Base-by-base conservation (phyloP, 2,329 filamentous ascomycete species). In the Lecanoromycetidae sp. region DNA sequence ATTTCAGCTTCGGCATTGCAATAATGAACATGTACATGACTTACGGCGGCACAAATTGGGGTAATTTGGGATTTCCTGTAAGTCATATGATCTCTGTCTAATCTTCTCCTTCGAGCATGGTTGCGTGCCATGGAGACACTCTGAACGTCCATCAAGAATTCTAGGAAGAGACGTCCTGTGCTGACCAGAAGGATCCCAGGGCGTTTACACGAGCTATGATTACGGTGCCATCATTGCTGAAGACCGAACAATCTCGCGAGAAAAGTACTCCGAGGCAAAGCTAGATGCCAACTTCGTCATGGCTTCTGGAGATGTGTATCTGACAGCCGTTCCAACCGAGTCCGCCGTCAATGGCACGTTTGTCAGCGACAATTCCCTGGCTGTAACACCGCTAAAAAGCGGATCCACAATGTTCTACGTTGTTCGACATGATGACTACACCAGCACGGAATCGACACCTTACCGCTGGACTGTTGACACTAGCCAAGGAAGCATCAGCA, bases 31-130 rank as follows among this genome's bases (percentile, higher is more conserved):
- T 86, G 1, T 88, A 87, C 60, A 88, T 88, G 84, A 79, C 74
- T 1, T 84, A 74, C 54, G 85, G 85, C 12, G 85, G 84, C 5
- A 88, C 84, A 0, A 91, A 90, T 59, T 90, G 84, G 85, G 84
- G 84, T 0, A 88, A 87, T 52, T 62, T 86, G 4, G 82, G 84
- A 0, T 77, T 86, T 54, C 72, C 80, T 8, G 79, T 33, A 33
- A 33, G 30, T 33, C 8, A 8, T 6, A 15, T 8, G n/a, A 15
- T 3, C 30, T 2, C 19, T 6, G 8, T 33, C 77, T n/a, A 9
- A 13, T 33, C 30, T 15, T 33, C 19, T 17, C 6, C 12, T 33
- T 33, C 30, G 19, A 33, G 6, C 12, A 17, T 13, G n/a, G 30
- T 17, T 15, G n/a, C 19, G 30, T 33, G 9, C 9, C 12, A 6